Evolutionary conservation across 495 filamentous ascomycete species (phyloP), one percentile per base, ranked within the genome.

Genomic region (Penicillium alfredii): DNA sequence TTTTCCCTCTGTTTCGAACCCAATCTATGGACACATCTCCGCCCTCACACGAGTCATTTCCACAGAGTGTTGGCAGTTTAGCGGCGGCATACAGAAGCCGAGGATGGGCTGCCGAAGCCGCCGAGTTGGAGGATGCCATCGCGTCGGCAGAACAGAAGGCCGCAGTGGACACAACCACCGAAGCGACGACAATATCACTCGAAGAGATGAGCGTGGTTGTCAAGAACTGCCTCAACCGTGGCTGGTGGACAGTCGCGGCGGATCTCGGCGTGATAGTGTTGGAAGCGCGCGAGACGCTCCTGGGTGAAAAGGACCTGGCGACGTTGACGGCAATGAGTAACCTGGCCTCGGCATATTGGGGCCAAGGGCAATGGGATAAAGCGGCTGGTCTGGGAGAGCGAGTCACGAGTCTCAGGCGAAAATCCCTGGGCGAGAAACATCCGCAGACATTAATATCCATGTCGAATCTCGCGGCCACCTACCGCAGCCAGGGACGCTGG

Each of bases 401-500:
- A 8, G 45, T 44, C 5, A 36, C 31, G 3, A 22, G n/a, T 9
- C 28, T 48, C n/a, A 30, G 40, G 7, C 30, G 30, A 23, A 30
- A 11, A 17, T 24, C 48, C n/a, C 38, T 58, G 1, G 52, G 56
- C 6, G 32, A 39, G 14, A 30, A 43, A 16, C 37, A 56, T 42
- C 36, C 40, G 3, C 33, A 45, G 16, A 48, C 45, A 2, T n/a
- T 48, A 21, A 18, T 16, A 16, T 47, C 47, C 0, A 55, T 55
- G 42, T 35, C 33, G 16, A 56, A 59, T 37, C 44, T 65, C 8
- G 62, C 60, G 25, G 38, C 40, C n/a, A 50, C 40, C 2, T 62
- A 60, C 30, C 22, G 38, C 23, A 36, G 37, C 10, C 62, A 58
- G 30, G 58, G 60, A 8, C 51, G 48, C 6, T 60, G 48, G 42